phyloP scores from a whole-genome alignment of 352 stramenopile species.

The Elongisporangium prolatum region DNA sequence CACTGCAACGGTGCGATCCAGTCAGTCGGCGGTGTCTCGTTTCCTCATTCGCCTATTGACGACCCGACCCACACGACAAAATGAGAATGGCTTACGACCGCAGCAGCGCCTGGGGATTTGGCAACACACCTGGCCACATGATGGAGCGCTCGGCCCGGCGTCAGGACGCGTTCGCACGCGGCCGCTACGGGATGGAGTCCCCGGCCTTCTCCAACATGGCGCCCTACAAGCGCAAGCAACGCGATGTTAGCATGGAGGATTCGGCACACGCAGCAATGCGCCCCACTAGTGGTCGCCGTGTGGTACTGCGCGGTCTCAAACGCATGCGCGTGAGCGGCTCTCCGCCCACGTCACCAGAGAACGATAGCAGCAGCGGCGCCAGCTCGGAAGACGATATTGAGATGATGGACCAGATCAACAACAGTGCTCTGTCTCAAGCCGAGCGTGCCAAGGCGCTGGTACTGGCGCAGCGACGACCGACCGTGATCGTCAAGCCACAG shows the following conservation, averaged over 20 bases:
- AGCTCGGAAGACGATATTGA: constrained; percentile 13
- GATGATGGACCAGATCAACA: neutral
- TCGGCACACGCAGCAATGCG: constrained; percentile 9
- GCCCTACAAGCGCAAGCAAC: constrained; percentile 36
- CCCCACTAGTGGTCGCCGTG: constrained; percentile 3
- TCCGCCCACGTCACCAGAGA: constrained; percentile 11
- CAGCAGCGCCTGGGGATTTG: neutral
- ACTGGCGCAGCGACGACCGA: neutral
- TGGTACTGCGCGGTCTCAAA: constrained; percentile 60
- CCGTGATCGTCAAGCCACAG: neutral
- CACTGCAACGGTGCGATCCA: neutral
- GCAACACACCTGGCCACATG: neutral
- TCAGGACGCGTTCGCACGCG: constrained; percentile 45
- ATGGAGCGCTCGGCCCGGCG: constrained; percentile 21
- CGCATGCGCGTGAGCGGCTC: constrained; percentile 64
- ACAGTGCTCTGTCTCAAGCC: neutral
- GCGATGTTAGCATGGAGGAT: constrained; percentile 16
- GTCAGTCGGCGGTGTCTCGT: neutral
- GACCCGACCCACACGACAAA: neutral
- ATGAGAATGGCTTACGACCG: neutral
- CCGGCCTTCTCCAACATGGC: constrained; percentile 10
- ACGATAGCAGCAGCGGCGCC: neutral
- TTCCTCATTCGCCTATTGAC: neutral
- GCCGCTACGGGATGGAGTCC: constrained; percentile 15
- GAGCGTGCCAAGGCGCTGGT: neutral